Percentiles rank a stretch among this genome's conserved stretches.
Conservation (phyloP, 441 rosid genomes). For the Pelargonium cotyledonis region DNA sequence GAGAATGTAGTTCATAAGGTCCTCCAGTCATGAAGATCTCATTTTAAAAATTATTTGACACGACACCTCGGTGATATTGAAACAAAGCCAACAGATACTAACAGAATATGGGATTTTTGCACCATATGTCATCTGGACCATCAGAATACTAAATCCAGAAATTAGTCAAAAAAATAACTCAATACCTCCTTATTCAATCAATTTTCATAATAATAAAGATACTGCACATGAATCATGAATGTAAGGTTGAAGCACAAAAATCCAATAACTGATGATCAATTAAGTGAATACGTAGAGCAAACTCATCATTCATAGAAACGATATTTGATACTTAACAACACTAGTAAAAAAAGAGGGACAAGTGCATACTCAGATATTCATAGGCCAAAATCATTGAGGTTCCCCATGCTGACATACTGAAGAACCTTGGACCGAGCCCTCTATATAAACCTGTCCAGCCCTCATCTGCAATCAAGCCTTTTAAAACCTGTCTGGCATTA, state of each 20-base stretch:
- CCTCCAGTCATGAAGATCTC: too few relatives aligned
- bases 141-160: too few relatives aligned
- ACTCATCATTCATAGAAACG: background rate
- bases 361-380: slow-evolving; percentile 77
- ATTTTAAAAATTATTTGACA: too few relatives aligned
- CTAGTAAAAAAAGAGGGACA: slow-evolving; percentile 16
- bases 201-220: too few relatives aligned
- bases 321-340: background rate
- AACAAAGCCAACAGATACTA: too few relatives aligned
- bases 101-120: too few relatives aligned
- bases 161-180: too few relatives aligned
- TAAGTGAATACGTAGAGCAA: background rate
- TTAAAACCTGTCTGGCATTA: slow-evolving; percentile 62
- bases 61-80: too few relatives aligned
- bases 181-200: too few relatives aligned
- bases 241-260: background rate
- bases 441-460: slow-evolving; percentile 90
- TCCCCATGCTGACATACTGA: slow-evolving; percentile 98
- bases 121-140: too few relatives aligned
- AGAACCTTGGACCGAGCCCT: slow-evolving; percentile 89
- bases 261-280: background rate
- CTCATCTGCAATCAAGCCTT: slow-evolving; percentile 62
- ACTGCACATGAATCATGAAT: too few relatives aligned
- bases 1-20: too few relatives aligned
- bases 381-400: slow-evolving; percentile 90